Base-by-base conservation (phyloP, 2,329 filamentous ascomycete species). In the Dryadomyces quercivorus region DNA sequence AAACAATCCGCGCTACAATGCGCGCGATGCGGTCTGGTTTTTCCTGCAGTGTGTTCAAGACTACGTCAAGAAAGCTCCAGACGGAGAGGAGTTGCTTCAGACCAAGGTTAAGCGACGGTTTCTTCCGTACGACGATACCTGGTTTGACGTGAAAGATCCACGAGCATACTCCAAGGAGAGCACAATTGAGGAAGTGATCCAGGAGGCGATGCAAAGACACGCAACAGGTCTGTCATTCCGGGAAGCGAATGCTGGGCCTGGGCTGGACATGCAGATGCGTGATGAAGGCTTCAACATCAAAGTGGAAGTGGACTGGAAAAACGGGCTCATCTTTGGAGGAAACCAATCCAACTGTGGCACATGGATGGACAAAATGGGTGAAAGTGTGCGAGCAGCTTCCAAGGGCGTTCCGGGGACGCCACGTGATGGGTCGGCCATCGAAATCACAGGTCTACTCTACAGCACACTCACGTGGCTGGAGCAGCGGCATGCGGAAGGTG, bases 291-390 rank as follows among this genome's bases (percentile, higher is more conserved):
- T 98, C 74, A 83, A 96, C 64, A 88, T 95, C 60, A 84, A 93
- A 57, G 85, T 97, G 61, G 81, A 86, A 57, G 88, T 95, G 12
- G 92, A 98, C 66, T 97, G 92, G 92, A 74, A 79, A 36, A 93
- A 83, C 5, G 94, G 93, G 21, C 80, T 98, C 59, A 84, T 98
- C 56, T 95, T 94, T 64, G 93, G 94, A 55, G 93, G 94, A 38
- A 97, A 88, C 64, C 91, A 96, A 65, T 78, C 74, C 70, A 98
- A 98, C 69, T 98, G 94, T 63, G 93, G 93, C 52, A 98, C 93
- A 1, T 98, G 93, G 93, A 96, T 96, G 90, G 93, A 98, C 75
- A 98, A 98, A 78, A 98, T 98, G 93, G 93, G 93, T n/a, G 93
- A 98, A 69, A 95, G 90, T 59, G 82, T 87, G 59, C 87, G 84